A percentile compares a stretch with the other conserved stretches of the same genome.
These are phyloP conservation scores for Striga hermonthica DNA, from an alignment of 305 asterid species.

Conservation along the genomic window DNA sequence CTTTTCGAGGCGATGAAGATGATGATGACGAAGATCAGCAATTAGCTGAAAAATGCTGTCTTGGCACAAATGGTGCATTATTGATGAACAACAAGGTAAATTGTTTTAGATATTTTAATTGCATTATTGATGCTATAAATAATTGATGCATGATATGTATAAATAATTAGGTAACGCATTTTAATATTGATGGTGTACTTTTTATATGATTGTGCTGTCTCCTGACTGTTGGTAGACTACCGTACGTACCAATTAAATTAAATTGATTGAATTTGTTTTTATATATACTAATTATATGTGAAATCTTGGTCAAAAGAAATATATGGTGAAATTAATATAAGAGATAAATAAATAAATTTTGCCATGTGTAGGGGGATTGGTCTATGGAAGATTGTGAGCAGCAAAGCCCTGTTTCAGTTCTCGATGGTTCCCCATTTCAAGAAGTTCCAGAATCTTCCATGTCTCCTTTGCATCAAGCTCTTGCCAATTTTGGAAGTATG, in stretches of 20 bases:
- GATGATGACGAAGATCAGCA: constrained; percentile 23
- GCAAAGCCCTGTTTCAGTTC: constrained; percentile 76
- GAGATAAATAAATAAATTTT: neutral
- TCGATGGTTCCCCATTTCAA: constrained; percentile 57
- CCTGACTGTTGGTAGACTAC: constrained; percentile 28
- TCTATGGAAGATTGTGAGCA: constrained; percentile 54
- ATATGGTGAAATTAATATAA: neutral
- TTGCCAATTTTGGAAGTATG: constrained; percentile 40
- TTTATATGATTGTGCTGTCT: neutral
- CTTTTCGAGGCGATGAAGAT: constrained; percentile 42
- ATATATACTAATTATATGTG: neutral
- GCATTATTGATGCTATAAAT: constrained; percentile 1
- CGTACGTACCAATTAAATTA: constrained; percentile 3
- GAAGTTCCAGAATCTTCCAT: constrained; percentile 27
- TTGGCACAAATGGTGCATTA: constrained; percentile 25
- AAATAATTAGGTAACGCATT: constrained; percentile 4
- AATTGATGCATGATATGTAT: constrained; percentile 3
- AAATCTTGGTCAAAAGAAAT: neutral
- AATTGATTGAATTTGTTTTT: neutral
- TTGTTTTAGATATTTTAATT: neutral
- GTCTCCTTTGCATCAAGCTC: constrained; percentile 20
- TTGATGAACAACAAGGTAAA: constrained; percentile 46
- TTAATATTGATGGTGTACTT: constrained; percentile 1
- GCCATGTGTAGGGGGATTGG: constrained; percentile 39
- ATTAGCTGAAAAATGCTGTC: constrained; percentile 33